Conservation (phyloP, 2,329 filamentous ascomycete species). For the Scopulariopsis brevicaulis region DNA sequence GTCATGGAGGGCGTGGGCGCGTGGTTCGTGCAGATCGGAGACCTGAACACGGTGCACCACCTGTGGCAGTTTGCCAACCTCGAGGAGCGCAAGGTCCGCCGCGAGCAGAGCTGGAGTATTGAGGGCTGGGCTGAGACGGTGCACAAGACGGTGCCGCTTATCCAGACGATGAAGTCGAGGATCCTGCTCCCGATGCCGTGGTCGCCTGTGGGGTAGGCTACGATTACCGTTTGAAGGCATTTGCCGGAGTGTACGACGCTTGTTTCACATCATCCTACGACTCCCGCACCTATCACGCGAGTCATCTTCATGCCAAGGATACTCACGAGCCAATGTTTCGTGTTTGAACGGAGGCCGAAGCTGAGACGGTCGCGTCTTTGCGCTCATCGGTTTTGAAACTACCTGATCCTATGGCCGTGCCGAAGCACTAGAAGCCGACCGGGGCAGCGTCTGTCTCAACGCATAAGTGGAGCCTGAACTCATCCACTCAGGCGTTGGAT, state of each 20-base stretch:
- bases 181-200: slow-evolving; percentile 92
- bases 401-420: too few species aligned
- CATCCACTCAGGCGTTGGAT: neutral
- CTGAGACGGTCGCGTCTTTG: too few species aligned
- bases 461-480: too few species aligned
- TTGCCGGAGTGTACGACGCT: neutral
- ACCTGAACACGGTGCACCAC: slow-evolving; percentile 95
- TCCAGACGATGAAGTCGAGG: slow-evolving; percentile 90
- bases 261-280: neutral
- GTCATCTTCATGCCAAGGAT: too few species aligned
- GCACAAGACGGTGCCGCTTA: slow-evolving; percentile 95
- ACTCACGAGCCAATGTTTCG: too few species aligned
- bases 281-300: neutral
- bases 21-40: slow-evolving; percentile 98
- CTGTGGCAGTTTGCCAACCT: slow-evolving; percentile 98
- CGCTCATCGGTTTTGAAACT: too few species aligned
- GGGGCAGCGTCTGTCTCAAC: too few species aligned
- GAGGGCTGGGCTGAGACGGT: slow-evolving; percentile 96
- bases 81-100: slow-evolving; percentile 79
- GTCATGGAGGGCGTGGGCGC: slow-evolving; percentile 98
- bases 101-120: slow-evolving; percentile 91
- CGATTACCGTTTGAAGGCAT: neutral
- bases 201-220: slow-evolving; percentile 73
- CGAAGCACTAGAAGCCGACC: too few species aligned
- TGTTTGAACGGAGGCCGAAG: too few species aligned